These are phyloP conservation scores for Neoboletus magnificus DNA, from an alignment of 768 basidiomycete species.

Conservation along the genomic window DNA sequence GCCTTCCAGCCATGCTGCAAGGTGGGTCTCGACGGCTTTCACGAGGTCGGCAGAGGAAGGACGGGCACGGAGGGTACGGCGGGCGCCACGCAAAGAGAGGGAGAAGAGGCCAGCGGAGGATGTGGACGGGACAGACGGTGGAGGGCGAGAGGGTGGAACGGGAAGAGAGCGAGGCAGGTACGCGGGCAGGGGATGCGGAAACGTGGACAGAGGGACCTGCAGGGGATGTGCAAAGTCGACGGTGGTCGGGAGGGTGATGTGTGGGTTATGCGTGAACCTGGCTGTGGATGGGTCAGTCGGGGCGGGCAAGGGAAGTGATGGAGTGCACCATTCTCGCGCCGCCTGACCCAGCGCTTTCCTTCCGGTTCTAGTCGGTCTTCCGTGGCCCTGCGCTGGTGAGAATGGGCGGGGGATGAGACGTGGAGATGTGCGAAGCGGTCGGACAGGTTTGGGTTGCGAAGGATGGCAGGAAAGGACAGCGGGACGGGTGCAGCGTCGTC, in stretches of 20 bases:
- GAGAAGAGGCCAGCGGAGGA: slow-evolving; percentile 76
- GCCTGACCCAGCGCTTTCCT: slow-evolving; percentile 73
- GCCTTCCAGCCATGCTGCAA: slow-evolving; percentile 62
- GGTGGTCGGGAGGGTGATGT: slow-evolving; percentile 61
- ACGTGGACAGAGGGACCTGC: slow-evolving; percentile 52
- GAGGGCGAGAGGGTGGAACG: slow-evolving; percentile 44
- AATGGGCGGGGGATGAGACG: background rate
- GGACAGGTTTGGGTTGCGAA: slow-evolving; percentile 55
- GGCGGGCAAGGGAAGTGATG: background rate
- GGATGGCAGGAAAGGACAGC: slow-evolving; percentile 69
- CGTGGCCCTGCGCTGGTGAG: slow-evolving; percentile 27
- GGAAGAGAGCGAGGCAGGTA: slow-evolving; percentile 62
- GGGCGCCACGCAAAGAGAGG: slow-evolving; percentile 71
- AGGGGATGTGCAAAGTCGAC: slow-evolving; percentile 48
- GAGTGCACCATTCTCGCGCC: slow-evolving; percentile 71
- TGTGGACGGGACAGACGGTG: slow-evolving; percentile 44
- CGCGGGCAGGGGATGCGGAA: slow-evolving; percentile 71
- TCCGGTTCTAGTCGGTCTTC: slow-evolving; percentile 61
- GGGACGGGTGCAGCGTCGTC: slow-evolving; percentile 36
- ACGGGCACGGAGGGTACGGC: slow-evolving; percentile 60
- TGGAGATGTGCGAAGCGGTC: slow-evolving; percentile 55
- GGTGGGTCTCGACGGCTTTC: slow-evolving; percentile 60
- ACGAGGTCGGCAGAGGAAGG: slow-evolving; percentile 55
- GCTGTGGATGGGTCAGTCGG: slow-evolving; percentile 39
- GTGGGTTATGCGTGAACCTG: slow-evolving; percentile 67